Evolutionary conservation across 306 rosid species (phyloP), one percentile per base, ranked within the genome.

Genomic region (Gillenia trifoliata): DNA sequence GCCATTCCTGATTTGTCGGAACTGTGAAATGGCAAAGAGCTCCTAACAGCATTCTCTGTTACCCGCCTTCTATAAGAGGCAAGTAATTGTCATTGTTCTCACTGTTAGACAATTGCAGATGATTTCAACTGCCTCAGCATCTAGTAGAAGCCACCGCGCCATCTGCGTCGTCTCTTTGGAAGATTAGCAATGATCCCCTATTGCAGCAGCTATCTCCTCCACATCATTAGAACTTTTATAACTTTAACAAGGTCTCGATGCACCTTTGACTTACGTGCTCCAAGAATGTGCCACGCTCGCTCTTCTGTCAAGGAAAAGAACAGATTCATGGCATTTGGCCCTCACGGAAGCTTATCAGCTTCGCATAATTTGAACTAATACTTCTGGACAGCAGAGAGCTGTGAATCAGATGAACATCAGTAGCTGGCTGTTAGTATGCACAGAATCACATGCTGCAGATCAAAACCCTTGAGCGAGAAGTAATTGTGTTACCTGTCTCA

Each of bases 401-500:
- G 83, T 41, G 80, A 52, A 77, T 33, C 74, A 77, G 62, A 64
- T 47, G 33, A 56, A 3, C 30, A 56, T 23, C 68, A 69, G n/a
- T 25, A 66, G 31, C n/a, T 22, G 16, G 30, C 57, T 28, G 25
- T 30, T 47, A 29, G 43, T 19, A 68, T 5, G 29, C 29, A 49
- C 40, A 17, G 3, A 65, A 65, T 36, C 5, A 5, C 62, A 56
- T 2, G 0, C 11, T 1, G 23, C 8, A 56, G 5, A 56, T 8
- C 29, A 54, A 2, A 8, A 54, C 1, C n/a, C 55, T 49, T n/a
- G n/a, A n/a, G n/a, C n/a, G n/a, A n/a, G n/a, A n/a, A n/a, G n/a
- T n/a, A n/a, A n/a, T n/a, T n/a, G n/a, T n/a, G n/a, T 41, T 41
- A 83, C 93, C 93, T 89, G 85, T 80, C 86, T 77, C 73, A 89